Evolutionary conservation across 108 stramenopile genomes (phyloP).

Genomic region (Skeletonema costatum): DNA sequence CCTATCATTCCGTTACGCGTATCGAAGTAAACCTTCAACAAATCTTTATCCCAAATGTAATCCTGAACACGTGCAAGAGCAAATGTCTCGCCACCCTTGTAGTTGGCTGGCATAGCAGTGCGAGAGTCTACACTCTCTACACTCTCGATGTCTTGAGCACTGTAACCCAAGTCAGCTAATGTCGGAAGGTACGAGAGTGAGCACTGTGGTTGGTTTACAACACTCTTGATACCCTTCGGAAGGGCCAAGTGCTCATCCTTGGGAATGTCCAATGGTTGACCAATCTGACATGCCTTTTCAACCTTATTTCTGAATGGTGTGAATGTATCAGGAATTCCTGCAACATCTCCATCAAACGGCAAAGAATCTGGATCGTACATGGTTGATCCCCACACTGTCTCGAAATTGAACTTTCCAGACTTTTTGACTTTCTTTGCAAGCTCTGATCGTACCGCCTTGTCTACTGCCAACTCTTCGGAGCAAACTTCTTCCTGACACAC

Average conservation of each 20-base stretch:
- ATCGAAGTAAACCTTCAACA: conserved; percentile 89
- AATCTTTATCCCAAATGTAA: conserved; percentile 93
- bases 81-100: conserved; percentile 92
- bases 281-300: conserved; percentile 77
- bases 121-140: conserved; percentile 58
- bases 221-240: conserved; percentile 9
- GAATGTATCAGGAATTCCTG: conserved; percentile 84
- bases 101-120: conserved; percentile 68
- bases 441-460: conserved; percentile 54
- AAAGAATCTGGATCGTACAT: conserved; percentile 86
- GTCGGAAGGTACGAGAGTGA: conserved; percentile 58
- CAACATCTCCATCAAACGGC: conserved; percentile 68
- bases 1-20: conserved; percentile 98
- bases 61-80: conserved; percentile 85
- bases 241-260: conserved; percentile 44
- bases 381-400: conserved; percentile 90
- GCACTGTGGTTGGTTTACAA: not conserved
- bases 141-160: conserved; percentile 51
- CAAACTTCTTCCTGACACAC: conserved; percentile 81
- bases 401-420: conserved; percentile 34
- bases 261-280: conserved; percentile 66
- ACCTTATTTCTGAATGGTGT: conserved; percentile 94
- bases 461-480: conserved; percentile 70
- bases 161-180: conserved; percentile 78
- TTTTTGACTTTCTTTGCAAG: conserved; percentile 27